Percentiles rank a stretch among this genome's conserved stretches.
These are phyloP conservation scores for Aspergillus leporis DNA, from an alignment of 495 filamentous ascomycete species.

Conservation along the genomic window DNA sequence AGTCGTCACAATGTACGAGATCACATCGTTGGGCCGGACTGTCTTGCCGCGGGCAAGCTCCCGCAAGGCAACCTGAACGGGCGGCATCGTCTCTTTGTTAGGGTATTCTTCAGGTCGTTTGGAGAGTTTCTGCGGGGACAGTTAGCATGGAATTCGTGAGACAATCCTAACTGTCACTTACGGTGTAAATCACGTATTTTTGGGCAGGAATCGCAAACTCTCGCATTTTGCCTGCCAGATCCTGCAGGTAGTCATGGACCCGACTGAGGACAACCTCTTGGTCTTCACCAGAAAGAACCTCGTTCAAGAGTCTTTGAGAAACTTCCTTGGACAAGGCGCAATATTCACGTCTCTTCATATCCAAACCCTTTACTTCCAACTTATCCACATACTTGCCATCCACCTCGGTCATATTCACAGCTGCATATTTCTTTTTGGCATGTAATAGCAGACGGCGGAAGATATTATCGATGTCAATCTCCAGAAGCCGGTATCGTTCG, in stretches of 20 bases:
- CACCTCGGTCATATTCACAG: slow-evolving; percentile 86
- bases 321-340: slow-evolving; percentile 92
- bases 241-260: slow-evolving; percentile 88
- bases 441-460: slow-evolving; percentile 92
- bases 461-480: slow-evolving; percentile 98
- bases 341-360: slow-evolving; percentile 97
- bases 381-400: slow-evolving; percentile 91
- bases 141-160: slow-evolving; percentile 13
- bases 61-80: slow-evolving; percentile 89
- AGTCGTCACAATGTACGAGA: slow-evolving; percentile 90
- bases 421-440: slow-evolving; percentile 99
- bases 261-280: slow-evolving; percentile 83
- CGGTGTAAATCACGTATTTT: slow-evolving; percentile 95
- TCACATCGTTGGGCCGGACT: slow-evolving; percentile 90
- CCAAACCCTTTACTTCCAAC: slow-evolving; percentile 96
- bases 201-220: slow-evolving; percentile 66
- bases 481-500: slow-evolving; percentile 81
- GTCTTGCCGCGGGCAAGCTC: slow-evolving; percentile 84
- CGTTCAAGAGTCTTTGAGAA: slow-evolving; percentile 76
- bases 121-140: slow-evolving; percentile 68
- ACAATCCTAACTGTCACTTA: slow-evolving; percentile 28
- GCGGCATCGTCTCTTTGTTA: slow-evolving; percentile 92
- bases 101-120: slow-evolving; percentile 93
- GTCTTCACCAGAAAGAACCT: slow-evolving; percentile 92
- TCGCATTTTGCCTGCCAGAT: slow-evolving; percentile 80